Base-by-base conservation (phyloP, 148 eudicot species). In the Nepenthes mirabilis region DNA sequence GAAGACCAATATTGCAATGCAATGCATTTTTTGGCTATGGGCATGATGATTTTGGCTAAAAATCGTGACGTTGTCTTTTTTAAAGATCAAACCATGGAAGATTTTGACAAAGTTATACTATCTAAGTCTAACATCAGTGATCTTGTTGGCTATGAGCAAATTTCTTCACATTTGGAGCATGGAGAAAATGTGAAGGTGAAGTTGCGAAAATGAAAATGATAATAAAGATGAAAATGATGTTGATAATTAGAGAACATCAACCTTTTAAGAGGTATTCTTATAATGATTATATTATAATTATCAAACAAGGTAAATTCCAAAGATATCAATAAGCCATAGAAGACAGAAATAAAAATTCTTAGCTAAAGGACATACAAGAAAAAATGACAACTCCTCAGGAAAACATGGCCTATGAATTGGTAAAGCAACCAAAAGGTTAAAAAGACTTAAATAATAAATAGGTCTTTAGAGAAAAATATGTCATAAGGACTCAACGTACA, bases 21-120 rank as follows among this genome's bases (percentile, higher is more conserved):
- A 59, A 43, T 59, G 62, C 12, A 59, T 59, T 23, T 59, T 37
- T 23, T 2, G 62, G 62, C 1, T 40, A 37, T 59, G 49, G 49
- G 1, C 6, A 59, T 59, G 62, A 59, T 12, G 48, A 40, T 7
- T 59, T 37, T 57, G 68, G 68, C 11, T 59, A 12, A 57, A 43
- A 70, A 55, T 14, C 14, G 65, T 1, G 74, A 70, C 54, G 60
- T 58, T 34, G 36, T 58, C 37, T 70, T 64, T 12, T 33, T 64
- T 40, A 36, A 64, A 56, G 60, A 70, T 47, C 74, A 70, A 33
- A 70, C 59, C 9, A 57, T 62, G 36, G 49, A 57, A 47, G 33
- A 69, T 33, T 2, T 43, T 61, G 59, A 55, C 1, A 43, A 54
- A 32, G 9, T 32, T 7, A 12, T 14, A 10, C 47, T 56, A 23